These are phyloP conservation scores for Hypsizygus marmoreus DNA, from an alignment of 768 basidiomycete species.

Conservation along the genomic window DNA sequence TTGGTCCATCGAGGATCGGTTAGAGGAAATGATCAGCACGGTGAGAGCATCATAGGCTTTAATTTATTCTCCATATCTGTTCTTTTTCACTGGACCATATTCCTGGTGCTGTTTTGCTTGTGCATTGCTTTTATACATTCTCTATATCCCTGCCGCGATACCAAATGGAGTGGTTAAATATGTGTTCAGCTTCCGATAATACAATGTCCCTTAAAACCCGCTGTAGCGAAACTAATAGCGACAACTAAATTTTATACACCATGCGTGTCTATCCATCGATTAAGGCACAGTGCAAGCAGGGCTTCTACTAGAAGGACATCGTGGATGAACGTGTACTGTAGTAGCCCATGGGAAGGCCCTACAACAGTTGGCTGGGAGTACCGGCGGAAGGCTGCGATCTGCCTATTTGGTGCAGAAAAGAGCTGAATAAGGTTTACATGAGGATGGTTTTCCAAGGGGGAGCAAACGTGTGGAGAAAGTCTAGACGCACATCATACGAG, in stretches of 20 bases:
- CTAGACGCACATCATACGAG: conserved; percentile 61
- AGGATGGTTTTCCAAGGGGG: conserved; percentile 1
- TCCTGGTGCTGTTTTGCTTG: conserved; percentile 13
- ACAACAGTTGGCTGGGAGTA: conserved; percentile 55
- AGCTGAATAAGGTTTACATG: conserved; percentile 33
- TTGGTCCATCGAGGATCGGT: conserved; percentile 75
- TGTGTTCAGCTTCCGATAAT: conserved; percentile 19
- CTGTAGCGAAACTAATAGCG: conserved; percentile 3
- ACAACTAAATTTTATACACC: conserved; percentile 37
- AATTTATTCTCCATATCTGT: conserved; percentile 20
- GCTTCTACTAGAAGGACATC: conserved; percentile 62
- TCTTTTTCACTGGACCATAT: conserved; percentile 20
- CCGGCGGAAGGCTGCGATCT: conserved; percentile 61
- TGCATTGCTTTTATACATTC: conserved; percentile 22
- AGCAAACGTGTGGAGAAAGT: conserved; percentile 3
- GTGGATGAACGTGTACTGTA: conserved; percentile 66
- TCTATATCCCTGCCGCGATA: conserved; percentile 20
- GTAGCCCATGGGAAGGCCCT: conserved; percentile 62
- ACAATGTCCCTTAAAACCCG: conserved; percentile 15
- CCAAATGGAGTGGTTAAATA: conserved; percentile 23
- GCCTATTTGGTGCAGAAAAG: conserved; percentile 46
- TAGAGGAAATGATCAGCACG: conserved; percentile 70
- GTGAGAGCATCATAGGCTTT: conserved; percentile 32
- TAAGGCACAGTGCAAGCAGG: conserved; percentile 66
- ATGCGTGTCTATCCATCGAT: conserved; percentile 72